phyloP scores from a whole-genome alignment of 1,284 basidiomycete species.

The Chalciporus sp. region DNA sequence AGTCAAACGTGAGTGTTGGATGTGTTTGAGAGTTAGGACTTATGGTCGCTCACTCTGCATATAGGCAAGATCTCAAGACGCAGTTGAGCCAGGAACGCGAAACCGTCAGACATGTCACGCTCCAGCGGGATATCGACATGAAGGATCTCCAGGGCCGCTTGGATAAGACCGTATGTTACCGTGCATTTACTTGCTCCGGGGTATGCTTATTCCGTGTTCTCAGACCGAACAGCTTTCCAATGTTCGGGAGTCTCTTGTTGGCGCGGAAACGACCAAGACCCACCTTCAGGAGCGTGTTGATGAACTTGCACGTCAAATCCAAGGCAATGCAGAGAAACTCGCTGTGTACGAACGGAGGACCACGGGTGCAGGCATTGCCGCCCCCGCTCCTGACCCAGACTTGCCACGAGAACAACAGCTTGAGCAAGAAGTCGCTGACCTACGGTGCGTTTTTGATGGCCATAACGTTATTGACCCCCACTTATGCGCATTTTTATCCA shows the following conservation, averaged over 20 bases:
- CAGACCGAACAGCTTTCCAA: constrained; percentile 68
- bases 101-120: constrained; percentile 64
- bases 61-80: constrained; percentile 72
- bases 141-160: constrained; percentile 76
- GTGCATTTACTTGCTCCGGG: background rate
- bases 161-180: constrained; percentile 69
- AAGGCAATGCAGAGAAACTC: constrained; percentile 81
- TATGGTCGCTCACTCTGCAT: background rate
- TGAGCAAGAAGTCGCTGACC: constrained; percentile 82
- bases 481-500: constrained; percentile 32
- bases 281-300: constrained; percentile 80
- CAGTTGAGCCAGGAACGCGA: constrained; percentile 85
- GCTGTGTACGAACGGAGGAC: constrained; percentile 82
- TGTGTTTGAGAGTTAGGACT: background rate
- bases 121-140: constrained; percentile 82
- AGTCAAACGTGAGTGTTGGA: constrained; percentile 63
- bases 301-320: constrained; percentile 70
- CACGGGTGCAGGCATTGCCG: constrained; percentile 29
- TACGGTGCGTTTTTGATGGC: constrained; percentile 54
- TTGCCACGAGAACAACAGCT: constrained; percentile 76
- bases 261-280: constrained; percentile 78
- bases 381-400: constrained; percentile 43
- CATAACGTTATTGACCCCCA: background rate
- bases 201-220: constrained; percentile 12
- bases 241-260: constrained; percentile 73